These are phyloP conservation scores for Mycena sp. DNA, from an alignment of 1,284 basidiomycete genomes.

Conservation along the genomic window DNA sequence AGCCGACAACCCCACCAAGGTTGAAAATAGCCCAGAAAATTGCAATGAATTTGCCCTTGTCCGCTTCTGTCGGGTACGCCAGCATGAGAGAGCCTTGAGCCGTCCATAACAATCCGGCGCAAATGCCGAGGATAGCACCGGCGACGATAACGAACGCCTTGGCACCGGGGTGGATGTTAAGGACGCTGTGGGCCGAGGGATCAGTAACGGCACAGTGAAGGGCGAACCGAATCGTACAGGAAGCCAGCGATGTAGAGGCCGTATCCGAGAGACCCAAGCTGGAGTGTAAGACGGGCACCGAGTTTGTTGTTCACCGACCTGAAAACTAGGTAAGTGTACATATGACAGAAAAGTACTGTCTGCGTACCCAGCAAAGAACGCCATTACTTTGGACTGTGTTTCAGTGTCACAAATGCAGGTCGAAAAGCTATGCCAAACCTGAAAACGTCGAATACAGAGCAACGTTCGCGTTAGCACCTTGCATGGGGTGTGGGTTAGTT, in stretches of 20 bases:
- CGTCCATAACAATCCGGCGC: constrained; percentile 88
- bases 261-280: constrained; percentile 70
- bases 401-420: not conserved
- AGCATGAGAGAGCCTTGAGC: constrained; percentile 88
- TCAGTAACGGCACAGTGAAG: not conserved
- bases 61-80: constrained; percentile 78
- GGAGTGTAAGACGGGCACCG: constrained; percentile 76
- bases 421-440: constrained; percentile 16
- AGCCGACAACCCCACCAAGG: constrained; percentile 74
- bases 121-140: constrained; percentile 85
- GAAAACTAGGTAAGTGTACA: constrained; percentile 2
- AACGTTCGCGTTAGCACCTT: constrained; percentile 66
- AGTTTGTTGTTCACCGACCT: constrained; percentile 83
- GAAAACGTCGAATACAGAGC: constrained; percentile 79
- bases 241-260: constrained; percentile 78
- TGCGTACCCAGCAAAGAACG: constrained; percentile 72
- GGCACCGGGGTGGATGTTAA: constrained; percentile 72
- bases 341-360: constrained; percentile 2
- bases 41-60: constrained; percentile 84
- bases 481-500: not conserved
- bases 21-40: constrained; percentile 85
- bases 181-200: constrained; percentile 50
- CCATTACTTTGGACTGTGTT: constrained; percentile 41
- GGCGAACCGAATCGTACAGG: constrained; percentile 55
- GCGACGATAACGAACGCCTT: constrained; percentile 77